These are phyloP conservation scores for Ilex asprella DNA, from an alignment of 257 asterid genomes.

Conservation along the genomic window DNA sequence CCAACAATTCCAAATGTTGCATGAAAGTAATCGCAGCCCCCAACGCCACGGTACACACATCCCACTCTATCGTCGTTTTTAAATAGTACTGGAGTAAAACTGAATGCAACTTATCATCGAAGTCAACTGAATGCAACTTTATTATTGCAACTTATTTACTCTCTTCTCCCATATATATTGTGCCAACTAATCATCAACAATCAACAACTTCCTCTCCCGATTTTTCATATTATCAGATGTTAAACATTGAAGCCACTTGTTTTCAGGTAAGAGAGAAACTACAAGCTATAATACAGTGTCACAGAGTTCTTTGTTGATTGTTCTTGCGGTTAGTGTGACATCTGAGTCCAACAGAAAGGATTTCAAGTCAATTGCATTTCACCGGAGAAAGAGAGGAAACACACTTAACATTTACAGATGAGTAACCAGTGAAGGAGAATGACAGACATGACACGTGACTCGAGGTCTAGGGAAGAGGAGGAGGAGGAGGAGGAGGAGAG, in stretches of 20 bases:
- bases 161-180: conserved; percentile 59
- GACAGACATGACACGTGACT: conserved; percentile 79
- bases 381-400: conserved; percentile 63
- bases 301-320: conserved; percentile 62
- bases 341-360: conserved; percentile 20
- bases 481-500: conserved; percentile 43
- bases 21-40: conserved; percentile 86
- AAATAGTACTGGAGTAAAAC: conserved; percentile 67
- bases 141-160: no score
- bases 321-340: conserved; percentile 40
- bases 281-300: conserved; percentile 88
- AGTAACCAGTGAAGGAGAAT: conserved; percentile 75
- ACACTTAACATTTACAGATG: conserved; percentile 28
- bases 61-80: conserved; percentile 44
- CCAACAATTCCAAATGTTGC: no score
- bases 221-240: no score
- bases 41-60: conserved; percentile 81
- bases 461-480: conserved; percentile 42
- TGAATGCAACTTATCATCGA: conserved; percentile 66
- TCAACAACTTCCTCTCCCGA: no score
- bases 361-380: conserved; percentile 41
- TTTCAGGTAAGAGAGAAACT: conserved; percentile 68
- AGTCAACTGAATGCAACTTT: conserved; percentile 13
- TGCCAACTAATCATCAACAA: conserved; percentile 49
- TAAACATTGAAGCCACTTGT: no score